phyloP scores from a whole-genome alignment of 2,329 filamentous ascomycete species.

The Phialocephala subalpina region DNA sequence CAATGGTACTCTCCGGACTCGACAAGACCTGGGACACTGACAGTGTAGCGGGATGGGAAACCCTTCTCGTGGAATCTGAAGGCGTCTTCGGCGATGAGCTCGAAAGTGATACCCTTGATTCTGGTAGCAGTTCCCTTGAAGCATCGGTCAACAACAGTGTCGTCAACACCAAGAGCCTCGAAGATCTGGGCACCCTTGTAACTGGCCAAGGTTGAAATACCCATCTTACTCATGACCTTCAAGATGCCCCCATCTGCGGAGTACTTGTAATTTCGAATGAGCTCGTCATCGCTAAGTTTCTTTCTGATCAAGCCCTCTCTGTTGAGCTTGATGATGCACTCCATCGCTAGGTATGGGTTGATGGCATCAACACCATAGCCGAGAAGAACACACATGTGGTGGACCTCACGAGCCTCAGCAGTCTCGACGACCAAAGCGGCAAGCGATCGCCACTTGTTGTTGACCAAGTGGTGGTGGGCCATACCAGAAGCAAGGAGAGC shows the following conservation, averaged over 20 bases:
- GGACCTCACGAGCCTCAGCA: conserved; percentile 93
- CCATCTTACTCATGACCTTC: conserved; percentile 99
- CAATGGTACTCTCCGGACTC: conserved; percentile 98
- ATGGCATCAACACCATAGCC: conserved; percentile 95
- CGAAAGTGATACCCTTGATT: conserved; percentile 93
- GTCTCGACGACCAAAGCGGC: conserved; percentile 90
- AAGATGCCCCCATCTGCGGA: conserved; percentile 95
- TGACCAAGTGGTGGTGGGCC: conserved; percentile 94
- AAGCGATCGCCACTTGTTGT: conserved; percentile 94
- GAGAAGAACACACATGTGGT: conserved; percentile 98
- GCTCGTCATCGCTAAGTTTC: conserved; percentile 80
- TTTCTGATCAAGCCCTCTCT: conserved; percentile 92
- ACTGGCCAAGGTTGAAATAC: conserved; percentile 93
- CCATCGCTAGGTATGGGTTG: conserved; percentile 94
- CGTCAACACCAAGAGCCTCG: conserved; percentile 92
- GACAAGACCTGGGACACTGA: conserved; percentile 79
- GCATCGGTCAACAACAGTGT: conserved; percentile 90
- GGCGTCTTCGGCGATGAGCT: conserved; percentile 91
- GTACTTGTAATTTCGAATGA: conserved; percentile 96
- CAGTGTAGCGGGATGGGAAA: conserved; percentile 81
- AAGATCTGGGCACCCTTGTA: conserved; percentile 99
- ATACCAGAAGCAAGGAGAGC: conserved; percentile 88
- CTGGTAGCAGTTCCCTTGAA: conserved; percentile 94
- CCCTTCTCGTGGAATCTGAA: conserved; percentile 96
- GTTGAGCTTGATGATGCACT: conserved; percentile 97